Percentiles rank a stretch among this genome's conserved stretches.
phyloP scores from a whole-genome alignment of 2,329 filamentous ascomycete genomes.

The Tolypocladium tundrense region DNA sequence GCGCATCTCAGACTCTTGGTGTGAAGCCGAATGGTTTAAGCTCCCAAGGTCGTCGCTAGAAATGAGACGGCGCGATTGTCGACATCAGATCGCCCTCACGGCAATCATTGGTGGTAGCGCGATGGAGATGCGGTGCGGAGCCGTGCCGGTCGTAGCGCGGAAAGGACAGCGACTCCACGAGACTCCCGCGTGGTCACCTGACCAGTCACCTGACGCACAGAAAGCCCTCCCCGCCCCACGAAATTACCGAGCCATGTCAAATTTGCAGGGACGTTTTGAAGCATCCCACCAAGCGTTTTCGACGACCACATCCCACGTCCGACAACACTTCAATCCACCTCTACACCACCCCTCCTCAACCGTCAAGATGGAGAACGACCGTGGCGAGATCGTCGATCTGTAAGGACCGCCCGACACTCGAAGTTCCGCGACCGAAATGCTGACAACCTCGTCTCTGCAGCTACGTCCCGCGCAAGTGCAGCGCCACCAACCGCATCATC shows the following conservation, averaged over 20 bases:
- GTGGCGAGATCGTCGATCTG: slow-evolving; percentile 99
- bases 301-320: slow-evolving; percentile 19
- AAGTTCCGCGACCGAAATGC: slow-evolving; percentile 11
- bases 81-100: not conserved
- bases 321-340: slow-evolving; percentile 18
- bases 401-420: slow-evolving; percentile 39
- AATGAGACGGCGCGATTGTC: not conserved
- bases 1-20: slow-evolving; percentile 30
- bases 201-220: slow-evolving; percentile 20
- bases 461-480: slow-evolving; percentile 98
- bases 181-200: slow-evolving; percentile 24
- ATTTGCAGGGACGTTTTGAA: slow-evolving; percentile 18
- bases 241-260: slow-evolving; percentile 24
- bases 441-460: slow-evolving; percentile 33
- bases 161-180: slow-evolving; percentile 10
- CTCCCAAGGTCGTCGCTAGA: not conserved
- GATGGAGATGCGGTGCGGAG: not conserved
- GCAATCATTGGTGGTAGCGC: not conserved
- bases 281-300: slow-evolving; percentile 19
- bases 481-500: slow-evolving; percentile 98
- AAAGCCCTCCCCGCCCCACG: slow-evolving; percentile 26
- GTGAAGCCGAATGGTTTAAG: slow-evolving; percentile 18
- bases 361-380: slow-evolving; percentile 98
- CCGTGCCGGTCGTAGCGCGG: not conserved
- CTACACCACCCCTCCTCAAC: slow-evolving; percentile 11